Percentiles rank a stretch among this genome's conserved stretches.
phyloP scores from a whole-genome alignment of 2,329 filamentous ascomycete genomes.

The Colletotrichum sp. region DNA sequence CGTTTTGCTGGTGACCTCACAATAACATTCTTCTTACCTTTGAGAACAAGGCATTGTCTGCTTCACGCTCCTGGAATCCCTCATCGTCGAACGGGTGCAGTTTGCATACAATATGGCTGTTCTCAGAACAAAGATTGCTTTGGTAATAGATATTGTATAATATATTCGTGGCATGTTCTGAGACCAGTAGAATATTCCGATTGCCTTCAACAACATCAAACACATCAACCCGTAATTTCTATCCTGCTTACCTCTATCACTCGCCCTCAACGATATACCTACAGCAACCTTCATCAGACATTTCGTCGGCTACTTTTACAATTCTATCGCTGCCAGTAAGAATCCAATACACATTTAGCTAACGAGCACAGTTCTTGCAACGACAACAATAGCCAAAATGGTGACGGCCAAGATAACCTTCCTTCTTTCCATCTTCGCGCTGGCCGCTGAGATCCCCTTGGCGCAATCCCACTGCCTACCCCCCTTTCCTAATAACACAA shows the following conservation, averaged over 20 bases:
- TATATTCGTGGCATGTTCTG: background rate
- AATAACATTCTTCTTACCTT: background rate
- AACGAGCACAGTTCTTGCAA: background rate
- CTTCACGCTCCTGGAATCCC: background rate
- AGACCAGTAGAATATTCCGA: background rate
- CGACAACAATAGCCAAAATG: background rate
- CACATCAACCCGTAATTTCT: background rate
- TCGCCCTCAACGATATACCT: background rate
- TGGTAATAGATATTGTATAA: background rate
- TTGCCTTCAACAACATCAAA: background rate
- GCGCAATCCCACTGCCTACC: background rate
- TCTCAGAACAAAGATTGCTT: background rate
- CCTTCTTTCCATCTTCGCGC: background rate
- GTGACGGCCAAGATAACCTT: background rate
- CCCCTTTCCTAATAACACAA: background rate
- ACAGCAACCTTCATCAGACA: background rate
- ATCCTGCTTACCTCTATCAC: background rate
- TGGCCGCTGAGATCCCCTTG: background rate
- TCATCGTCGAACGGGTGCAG: background rate
- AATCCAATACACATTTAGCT: background rate
- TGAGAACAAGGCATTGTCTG: background rate
- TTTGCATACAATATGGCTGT: background rate
- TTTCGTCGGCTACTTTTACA: background rate
- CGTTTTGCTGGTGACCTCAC: background rate
- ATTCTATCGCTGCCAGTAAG: background rate